A percentile compares a stretch with the other conserved stretches of the same genome.
phyloP scores from a whole-genome alignment of 345 rosid genomes.

The Pseudoturritis turrita region DNA sequence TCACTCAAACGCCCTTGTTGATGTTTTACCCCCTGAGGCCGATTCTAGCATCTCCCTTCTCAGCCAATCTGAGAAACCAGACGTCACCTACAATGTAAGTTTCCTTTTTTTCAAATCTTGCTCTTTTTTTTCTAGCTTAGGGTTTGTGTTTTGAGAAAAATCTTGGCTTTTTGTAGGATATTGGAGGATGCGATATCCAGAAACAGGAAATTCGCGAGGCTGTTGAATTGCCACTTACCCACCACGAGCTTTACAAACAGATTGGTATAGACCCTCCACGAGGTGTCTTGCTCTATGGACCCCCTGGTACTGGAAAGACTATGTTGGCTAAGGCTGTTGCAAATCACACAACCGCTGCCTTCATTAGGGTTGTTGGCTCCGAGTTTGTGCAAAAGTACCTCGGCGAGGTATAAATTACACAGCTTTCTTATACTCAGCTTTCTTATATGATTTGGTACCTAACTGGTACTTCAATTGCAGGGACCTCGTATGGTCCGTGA shows the following conservation, averaged over 20 bases:
- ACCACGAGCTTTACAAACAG: conserved; percentile 90
- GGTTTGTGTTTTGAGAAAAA: conserved; percentile 14
- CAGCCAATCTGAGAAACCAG: conserved; percentile 97
- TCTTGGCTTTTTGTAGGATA: conserved; percentile 48
- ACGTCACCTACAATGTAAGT: conserved; percentile 78
- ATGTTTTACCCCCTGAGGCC: conserved; percentile 96
- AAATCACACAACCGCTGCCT: conserved; percentile 93
- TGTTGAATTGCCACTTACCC: conserved; percentile 93
- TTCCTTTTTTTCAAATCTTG: neutral
- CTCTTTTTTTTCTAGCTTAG: neutral
- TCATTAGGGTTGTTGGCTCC: conserved; percentile 97
- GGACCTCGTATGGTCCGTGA: conserved; percentile 99
- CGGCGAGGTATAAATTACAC: conserved; percentile 64
- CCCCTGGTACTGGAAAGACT: conserved; percentile 98
- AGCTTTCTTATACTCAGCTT: neutral
- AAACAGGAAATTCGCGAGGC: conserved; percentile 99
- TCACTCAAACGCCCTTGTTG: conserved; percentile 93
- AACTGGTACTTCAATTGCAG: conserved; percentile 29
- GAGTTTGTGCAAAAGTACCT: conserved; percentile 97
- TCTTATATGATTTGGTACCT: neutral
- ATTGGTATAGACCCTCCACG: conserved; percentile 99
- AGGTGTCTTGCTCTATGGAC: conserved; percentile 94
- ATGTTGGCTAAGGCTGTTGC: conserved; percentile 99
- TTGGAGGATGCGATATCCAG: conserved; percentile 98
- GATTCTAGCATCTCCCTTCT: conserved; percentile 97